Conservation (phyloP, 257 asterid species). For the Solanum virginianum region DNA sequence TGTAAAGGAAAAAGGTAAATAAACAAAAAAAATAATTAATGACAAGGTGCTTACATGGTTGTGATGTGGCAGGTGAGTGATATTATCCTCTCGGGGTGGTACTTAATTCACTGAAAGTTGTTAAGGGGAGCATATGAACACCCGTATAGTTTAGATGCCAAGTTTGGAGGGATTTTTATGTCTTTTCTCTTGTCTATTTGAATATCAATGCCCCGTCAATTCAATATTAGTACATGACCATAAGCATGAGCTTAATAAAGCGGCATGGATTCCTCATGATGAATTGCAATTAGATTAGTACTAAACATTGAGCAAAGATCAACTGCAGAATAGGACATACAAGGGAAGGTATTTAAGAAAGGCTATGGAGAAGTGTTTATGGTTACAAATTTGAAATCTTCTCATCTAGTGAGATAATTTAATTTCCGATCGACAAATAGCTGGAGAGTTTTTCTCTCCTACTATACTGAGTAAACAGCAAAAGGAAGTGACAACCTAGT, state of each 20-base stretch:
- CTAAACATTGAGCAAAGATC: not conserved
- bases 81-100: no score
- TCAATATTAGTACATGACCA: not conserved
- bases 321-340: not conserved
- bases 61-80: no score
- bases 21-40: no score
- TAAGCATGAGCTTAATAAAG: not conserved
- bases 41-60: no score
- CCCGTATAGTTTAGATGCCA: no score
- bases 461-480: not conserved
- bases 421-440: not conserved
- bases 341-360: not conserved
- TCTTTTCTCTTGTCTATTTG: no score
- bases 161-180: no score
- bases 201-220: no score
- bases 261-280: not conserved
- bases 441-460: not conserved
- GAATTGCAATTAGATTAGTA: not conserved
- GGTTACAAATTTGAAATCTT: not conserved
- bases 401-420: not conserved
- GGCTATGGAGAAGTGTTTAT: not conserved
- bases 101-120: no score
- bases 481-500: not conserved
- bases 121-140: no score
- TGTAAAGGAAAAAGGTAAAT: no score